Evolutionary conservation across 2,329 filamentous ascomycete species (phyloP).

Genomic region (Aspergillus niger): DNA sequence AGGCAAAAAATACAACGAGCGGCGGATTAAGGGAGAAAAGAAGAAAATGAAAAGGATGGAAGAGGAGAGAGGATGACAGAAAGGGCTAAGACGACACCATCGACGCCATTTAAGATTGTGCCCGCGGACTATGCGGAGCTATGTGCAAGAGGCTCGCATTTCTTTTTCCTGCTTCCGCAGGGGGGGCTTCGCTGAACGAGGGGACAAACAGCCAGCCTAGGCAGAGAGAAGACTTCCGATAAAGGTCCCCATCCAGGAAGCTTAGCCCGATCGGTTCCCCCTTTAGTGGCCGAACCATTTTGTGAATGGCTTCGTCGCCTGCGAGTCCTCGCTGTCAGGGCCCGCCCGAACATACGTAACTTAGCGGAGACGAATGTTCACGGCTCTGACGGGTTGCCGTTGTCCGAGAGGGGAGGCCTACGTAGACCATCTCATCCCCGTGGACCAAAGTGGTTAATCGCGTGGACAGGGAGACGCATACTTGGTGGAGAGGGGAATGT

Average conservation of each 20-base stretch:
- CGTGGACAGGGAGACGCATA: no score
- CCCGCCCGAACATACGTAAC: slow-evolving; percentile 8
- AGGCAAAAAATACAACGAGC: not conserved
- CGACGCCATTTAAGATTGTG: slow-evolving; percentile 1
- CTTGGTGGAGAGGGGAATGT: no score
- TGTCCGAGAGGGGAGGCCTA: not conserved
- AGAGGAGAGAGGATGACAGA: not conserved
- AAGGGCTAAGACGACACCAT: slow-evolving; percentile 6
- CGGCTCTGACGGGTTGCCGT: not conserved
- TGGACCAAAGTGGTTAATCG: not conserved
- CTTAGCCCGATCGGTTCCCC: not conserved
- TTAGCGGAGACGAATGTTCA: not conserved
- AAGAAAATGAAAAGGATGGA: not conserved
- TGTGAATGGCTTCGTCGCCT: not conserved
- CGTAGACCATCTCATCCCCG: not conserved
- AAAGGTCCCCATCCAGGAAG: not conserved
- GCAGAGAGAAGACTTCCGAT: not conserved
- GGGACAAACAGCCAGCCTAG: no score
- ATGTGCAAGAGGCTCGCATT: not conserved
- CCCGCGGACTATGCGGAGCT: not conserved
- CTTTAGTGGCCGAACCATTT: not conserved
- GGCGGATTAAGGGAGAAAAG: not conserved
- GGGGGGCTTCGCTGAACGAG: no score
- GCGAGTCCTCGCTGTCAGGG: not conserved
- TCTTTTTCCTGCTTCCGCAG: not conserved